A percentile compares a stretch with the other conserved stretches of the same genome.
phyloP scores from a whole-genome alignment of 805 yeast species.

The Metschnikowia lunata region DNA sequence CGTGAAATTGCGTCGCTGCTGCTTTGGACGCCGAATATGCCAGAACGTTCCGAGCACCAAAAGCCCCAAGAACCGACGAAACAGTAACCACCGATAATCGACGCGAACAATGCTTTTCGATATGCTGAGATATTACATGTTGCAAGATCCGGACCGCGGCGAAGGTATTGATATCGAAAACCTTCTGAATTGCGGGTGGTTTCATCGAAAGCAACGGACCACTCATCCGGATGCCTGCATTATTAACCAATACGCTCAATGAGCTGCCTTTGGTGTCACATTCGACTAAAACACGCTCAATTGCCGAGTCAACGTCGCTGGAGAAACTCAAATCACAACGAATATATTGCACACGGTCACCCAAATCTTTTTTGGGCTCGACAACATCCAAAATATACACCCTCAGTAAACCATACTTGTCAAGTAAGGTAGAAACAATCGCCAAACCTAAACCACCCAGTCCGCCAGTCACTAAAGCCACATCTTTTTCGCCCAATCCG shows the following conservation, averaged over 20 bases:
- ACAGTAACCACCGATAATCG: conserved; percentile 38
- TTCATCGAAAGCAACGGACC: conserved; percentile 24
- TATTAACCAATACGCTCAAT: conserved; percentile 38
- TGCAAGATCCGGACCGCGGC: conserved; percentile 27
- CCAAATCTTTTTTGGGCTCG: conserved; percentile 12
- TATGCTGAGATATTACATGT: conserved; percentile 21
- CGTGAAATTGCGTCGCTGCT: conserved; percentile 41
- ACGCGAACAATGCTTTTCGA: conserved; percentile 3
- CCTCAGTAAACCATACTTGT: conserved; percentile 13
- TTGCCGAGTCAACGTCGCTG: conserved; percentile 10
- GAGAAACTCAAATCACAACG: conserved; percentile 24
- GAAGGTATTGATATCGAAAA: conserved; percentile 31
- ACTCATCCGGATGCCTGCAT: conserved; percentile 47
- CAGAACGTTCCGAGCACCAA: conserved; percentile 47
- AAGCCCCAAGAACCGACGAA: conserved; percentile 44
- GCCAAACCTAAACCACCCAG: conserved; percentile 47
- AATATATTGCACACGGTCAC: conserved; percentile 18
- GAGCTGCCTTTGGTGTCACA: conserved; percentile 2
- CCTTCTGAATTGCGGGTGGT: conserved; percentile 18
- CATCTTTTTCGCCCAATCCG: conserved; percentile 6
- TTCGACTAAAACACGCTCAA: conserved; percentile 11
- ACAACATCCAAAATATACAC: conserved; percentile 32
- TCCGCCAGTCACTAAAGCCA: conserved; percentile 49
- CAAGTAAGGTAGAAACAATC: conserved; percentile 25
- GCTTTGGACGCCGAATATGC: conserved; percentile 49